Percentiles rank a stretch among this genome's conserved stretches.
Evolutionary conservation across 2,329 filamentous ascomycete genomes (phyloP).

Genomic region (Alternaria panax): DNA sequence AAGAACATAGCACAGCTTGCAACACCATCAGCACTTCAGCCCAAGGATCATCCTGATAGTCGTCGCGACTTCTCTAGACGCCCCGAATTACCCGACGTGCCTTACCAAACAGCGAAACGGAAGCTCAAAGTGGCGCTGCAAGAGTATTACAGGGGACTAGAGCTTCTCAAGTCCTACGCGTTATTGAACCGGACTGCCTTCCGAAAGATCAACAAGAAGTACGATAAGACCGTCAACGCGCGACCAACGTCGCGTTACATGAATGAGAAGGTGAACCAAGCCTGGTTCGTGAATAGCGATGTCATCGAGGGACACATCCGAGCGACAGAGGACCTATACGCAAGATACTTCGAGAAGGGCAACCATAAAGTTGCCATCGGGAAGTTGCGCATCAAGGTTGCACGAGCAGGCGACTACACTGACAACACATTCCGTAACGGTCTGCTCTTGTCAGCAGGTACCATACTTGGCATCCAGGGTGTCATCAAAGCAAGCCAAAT

Average conservation of each 20-base stretch:
- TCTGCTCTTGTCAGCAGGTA: slow-evolving; percentile 51
- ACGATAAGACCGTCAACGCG: slow-evolving; percentile 87
- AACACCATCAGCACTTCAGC: slow-evolving; percentile 53
- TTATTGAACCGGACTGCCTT: slow-evolving; percentile 92
- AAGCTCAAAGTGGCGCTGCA: slow-evolving; percentile 91
- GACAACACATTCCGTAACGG: slow-evolving; percentile 67
- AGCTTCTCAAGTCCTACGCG: slow-evolving; percentile 90
- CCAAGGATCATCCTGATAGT: slow-evolving; percentile 37
- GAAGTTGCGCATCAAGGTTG: slow-evolving; percentile 78
- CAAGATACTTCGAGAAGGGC: slow-evolving; percentile 90
- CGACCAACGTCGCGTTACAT: slow-evolving; percentile 81
- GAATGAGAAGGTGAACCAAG: slow-evolving; percentile 87
- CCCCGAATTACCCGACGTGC: slow-evolving; percentile 62
- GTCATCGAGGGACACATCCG: slow-evolving; percentile 81
- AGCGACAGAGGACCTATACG: slow-evolving; percentile 87
- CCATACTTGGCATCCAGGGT: slow-evolving; percentile 55
- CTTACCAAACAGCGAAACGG: slow-evolving; percentile 86
- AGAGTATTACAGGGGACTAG: slow-evolving; percentile 91
- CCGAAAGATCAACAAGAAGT: slow-evolving; percentile 98
- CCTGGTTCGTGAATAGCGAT: slow-evolving; percentile 91
- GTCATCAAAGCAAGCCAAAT: slow-evolving; percentile 50
- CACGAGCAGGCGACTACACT: slow-evolving; percentile 66
- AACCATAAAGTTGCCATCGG: slow-evolving; percentile 90
- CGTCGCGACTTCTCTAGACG: slow-evolving; percentile 55
- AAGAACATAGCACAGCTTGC: slow-evolving; percentile 51